Percentiles rank a stretch among this genome's conserved stretches.
These are phyloP conservation scores for Fibroporia radiculosa DNA, from an alignment of 768 basidiomycete species.

Conservation along the genomic window DNA sequence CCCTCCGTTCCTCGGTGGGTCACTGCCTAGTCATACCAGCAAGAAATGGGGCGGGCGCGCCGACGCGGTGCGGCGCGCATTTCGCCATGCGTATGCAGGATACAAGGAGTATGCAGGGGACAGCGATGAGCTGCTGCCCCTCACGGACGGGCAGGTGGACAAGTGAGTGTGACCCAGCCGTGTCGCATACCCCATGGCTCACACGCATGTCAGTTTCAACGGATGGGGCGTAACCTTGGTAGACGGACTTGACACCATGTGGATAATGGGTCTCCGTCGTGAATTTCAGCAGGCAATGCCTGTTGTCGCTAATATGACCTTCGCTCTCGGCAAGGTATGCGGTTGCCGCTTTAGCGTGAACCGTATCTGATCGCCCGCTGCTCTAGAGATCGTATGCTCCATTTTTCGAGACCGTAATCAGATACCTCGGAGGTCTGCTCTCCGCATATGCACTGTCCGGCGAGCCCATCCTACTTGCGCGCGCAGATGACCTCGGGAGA, in stretches of 20 bases:
- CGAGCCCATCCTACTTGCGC: constrained; percentile 51
- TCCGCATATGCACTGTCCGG: constrained; percentile 74
- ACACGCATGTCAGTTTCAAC: constrained; percentile 50
- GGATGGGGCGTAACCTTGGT: constrained; percentile 74
- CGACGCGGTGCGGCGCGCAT: constrained; percentile 50
- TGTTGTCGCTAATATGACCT: constrained; percentile 41
- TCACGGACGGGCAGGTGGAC: constrained; percentile 38
- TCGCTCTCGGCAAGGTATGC: constrained; percentile 36
- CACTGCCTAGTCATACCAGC: constrained; percentile 4
- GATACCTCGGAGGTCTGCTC: constrained; percentile 82
- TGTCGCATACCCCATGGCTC: background rate
- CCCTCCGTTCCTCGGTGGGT: background rate
- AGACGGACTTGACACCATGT: constrained; percentile 82
- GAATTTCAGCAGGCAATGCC: constrained; percentile 63
- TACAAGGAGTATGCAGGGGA: constrained; percentile 54
- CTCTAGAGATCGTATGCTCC: constrained; percentile 33
- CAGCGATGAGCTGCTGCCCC: constrained; percentile 54
- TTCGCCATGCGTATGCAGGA: constrained; percentile 57
- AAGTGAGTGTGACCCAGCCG: constrained; percentile 36
- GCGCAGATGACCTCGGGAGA: constrained; percentile 75
- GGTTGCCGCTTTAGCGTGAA: constrained; percentile 8
- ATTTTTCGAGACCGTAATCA: constrained; percentile 81
- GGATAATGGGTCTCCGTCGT: constrained; percentile 66
- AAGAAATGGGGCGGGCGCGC: constrained; percentile 47
- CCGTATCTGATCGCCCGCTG: background rate